These are phyloP conservation scores for Crucihimalaya himalaica DNA, from an alignment of 345 rosid species.

Conservation along the genomic window DNA sequence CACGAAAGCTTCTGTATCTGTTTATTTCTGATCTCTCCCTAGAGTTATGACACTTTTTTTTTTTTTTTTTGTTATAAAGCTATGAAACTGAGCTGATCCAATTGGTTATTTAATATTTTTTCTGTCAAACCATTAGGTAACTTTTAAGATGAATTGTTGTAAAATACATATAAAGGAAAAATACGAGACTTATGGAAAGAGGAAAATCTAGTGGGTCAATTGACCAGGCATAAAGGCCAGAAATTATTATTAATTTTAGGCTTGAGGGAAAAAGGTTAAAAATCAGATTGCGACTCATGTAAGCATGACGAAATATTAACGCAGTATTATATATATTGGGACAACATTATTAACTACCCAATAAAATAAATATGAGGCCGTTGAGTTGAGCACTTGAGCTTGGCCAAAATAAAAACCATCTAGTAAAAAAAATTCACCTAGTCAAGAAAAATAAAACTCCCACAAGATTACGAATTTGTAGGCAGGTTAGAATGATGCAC, in stretches of 20 bases:
- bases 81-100: not conserved
- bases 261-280: not conserved
- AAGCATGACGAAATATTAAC: slow-evolving; percentile 65
- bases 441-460: not conserved
- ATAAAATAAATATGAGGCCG: slow-evolving; percentile 16
- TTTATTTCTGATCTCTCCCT: not conserved
- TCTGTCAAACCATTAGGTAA: not conserved
- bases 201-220: slow-evolving; percentile 30
- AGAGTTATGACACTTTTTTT: not conserved
- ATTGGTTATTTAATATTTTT: not conserved
- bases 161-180: not conserved
- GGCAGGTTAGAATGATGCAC: not conserved
- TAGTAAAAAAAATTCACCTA: not conserved
- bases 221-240: slow-evolving; percentile 23
- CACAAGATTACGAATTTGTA: not conserved
- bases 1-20: not conserved
- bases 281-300: slow-evolving; percentile 35
- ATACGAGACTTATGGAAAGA: not conserved
- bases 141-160: not conserved
- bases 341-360: not conserved
- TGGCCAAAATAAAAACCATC: not conserved
- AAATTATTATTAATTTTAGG: slow-evolving; percentile 11
- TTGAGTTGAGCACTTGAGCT: slow-evolving; percentile 31
- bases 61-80: not conserved
- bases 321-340: slow-evolving; percentile 40